These are phyloP conservation scores for Arthrobotrys entomopaga DNA, from an alignment of 2,329 filamentous ascomycete species.

Conservation along the genomic window DNA sequence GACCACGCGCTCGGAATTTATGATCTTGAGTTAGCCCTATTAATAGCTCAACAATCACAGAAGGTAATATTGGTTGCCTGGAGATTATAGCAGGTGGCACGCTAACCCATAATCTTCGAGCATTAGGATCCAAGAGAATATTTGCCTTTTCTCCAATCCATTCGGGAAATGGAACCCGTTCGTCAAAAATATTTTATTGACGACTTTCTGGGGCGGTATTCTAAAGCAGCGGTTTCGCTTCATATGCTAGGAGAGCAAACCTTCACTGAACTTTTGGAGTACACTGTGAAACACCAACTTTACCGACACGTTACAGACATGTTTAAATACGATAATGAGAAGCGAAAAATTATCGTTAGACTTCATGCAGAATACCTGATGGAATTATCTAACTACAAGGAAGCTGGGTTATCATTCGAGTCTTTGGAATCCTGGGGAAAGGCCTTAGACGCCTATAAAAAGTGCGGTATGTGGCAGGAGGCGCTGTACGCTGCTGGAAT, in stretches of 20 bases:
- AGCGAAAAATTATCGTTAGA: constrained; percentile 69
- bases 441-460: constrained; percentile 84
- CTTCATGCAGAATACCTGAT: constrained; percentile 84
- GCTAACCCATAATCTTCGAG: constrained; percentile 7
- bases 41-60: constrained; percentile 95
- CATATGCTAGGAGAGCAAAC: constrained; percentile 71
- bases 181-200: constrained; percentile 86
- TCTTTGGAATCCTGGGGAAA: constrained; percentile 78
- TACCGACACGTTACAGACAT: constrained; percentile 81
- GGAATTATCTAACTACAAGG: constrained; percentile 78
- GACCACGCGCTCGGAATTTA: constrained; percentile 91
- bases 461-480: constrained; percentile 89
- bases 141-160: constrained; percentile 87
- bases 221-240: constrained; percentile 81
- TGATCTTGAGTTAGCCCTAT: constrained; percentile 84
- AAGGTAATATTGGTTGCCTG: constrained; percentile 65
- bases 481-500: constrained; percentile 81
- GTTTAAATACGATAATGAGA: constrained; percentile 80
- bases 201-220: constrained; percentile 79
- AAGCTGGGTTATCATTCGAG: constrained; percentile 91
- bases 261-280: constrained; percentile 81
- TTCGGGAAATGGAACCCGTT: constrained; percentile 77
- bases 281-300: constrained; percentile 80
- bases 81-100: neutral
- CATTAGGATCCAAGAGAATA: constrained; percentile 85